phyloP scores from a whole-genome alignment of 2,329 filamentous ascomycete species.

The Cercospora sesami region DNA sequence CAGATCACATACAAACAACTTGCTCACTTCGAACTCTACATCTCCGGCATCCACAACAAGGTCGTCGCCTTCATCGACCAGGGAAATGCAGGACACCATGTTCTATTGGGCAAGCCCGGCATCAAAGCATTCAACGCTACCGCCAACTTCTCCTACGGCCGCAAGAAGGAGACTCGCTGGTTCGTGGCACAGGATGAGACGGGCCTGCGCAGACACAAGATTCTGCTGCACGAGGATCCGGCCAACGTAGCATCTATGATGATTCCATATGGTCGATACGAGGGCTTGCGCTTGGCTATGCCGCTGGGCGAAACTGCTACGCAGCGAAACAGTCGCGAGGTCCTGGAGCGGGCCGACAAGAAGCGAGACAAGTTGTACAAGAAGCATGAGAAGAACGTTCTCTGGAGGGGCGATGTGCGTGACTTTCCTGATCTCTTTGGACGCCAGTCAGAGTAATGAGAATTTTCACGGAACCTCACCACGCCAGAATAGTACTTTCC shows the following conservation, averaged over 20 bases:
- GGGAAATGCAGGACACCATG: neutral
- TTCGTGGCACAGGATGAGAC: neutral
- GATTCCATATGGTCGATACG: neutral
- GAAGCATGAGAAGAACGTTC: neutral
- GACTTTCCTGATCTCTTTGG: neutral
- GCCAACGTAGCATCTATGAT: neutral
- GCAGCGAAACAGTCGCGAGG: constrained; percentile 17
- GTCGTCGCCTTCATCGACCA: constrained; percentile 16
- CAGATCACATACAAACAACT: neutral
- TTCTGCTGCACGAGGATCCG: constrained; percentile 6
- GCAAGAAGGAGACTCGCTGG: constrained; percentile 15
- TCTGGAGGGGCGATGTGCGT: neutral
- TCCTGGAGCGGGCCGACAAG: constrained; percentile 6
- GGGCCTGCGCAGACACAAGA: neutral
- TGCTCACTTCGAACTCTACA: constrained; percentile 13
- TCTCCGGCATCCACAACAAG: constrained; percentile 10
- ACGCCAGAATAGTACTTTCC: neutral
- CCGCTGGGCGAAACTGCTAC: constrained; percentile 10
- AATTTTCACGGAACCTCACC: neutral
- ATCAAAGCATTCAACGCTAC: neutral
- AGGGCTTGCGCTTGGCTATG: constrained; percentile 7
- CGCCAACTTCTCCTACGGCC: constrained; percentile 12
- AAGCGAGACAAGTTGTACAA: neutral
- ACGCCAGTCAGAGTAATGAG: neutral
- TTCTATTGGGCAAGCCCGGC: constrained; percentile 6